Evolutionary conservation across 176 grass and related monocot genomes (phyloP).

Genomic region (Oryza meyeriana): DNA sequence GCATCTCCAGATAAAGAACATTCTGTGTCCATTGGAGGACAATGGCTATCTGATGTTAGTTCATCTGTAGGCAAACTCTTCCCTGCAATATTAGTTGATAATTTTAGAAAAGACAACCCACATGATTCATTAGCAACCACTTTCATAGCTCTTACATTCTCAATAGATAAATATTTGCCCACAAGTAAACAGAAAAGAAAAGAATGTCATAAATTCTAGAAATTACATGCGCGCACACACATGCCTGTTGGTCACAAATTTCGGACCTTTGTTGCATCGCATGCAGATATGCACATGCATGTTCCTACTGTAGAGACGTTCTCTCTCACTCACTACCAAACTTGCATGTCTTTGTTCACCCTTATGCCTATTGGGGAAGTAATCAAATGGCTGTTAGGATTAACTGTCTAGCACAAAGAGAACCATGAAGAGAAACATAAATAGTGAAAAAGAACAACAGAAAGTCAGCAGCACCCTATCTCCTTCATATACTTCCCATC

Average conservation of each 20-base stretch:
- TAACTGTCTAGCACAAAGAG: not conserved
- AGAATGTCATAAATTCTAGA: not conserved
- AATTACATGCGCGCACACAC: not conserved
- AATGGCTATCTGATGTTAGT: slow-evolving; percentile 21
- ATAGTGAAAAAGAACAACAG: not conserved
- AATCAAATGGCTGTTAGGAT: not conserved
- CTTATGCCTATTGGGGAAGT: not conserved
- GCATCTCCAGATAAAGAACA: slow-evolving; percentile 31
- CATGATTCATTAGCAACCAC: not conserved
- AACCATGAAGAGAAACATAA: not conserved
- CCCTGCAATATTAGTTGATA: slow-evolving; percentile 30
- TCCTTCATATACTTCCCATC: not conserved
- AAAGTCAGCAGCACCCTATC: not conserved
- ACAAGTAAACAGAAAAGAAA: not conserved
- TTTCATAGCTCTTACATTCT: not conserved
- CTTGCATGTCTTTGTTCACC: not conserved
- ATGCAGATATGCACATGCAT: not conserved
- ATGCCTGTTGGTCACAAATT: not conserved
- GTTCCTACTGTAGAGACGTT: not conserved
- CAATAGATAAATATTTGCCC: not conserved
- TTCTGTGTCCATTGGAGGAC: not conserved
- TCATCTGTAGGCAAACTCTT: slow-evolving; percentile 10
- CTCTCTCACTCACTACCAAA: not conserved
- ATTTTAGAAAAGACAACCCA: not conserved
- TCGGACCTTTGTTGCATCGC: not conserved